Evolutionary conservation across 1,284 basidiomycete species (phyloP), one percentile per base, ranked within the genome.

Genomic region (Coniferiporia weirii): DNA sequence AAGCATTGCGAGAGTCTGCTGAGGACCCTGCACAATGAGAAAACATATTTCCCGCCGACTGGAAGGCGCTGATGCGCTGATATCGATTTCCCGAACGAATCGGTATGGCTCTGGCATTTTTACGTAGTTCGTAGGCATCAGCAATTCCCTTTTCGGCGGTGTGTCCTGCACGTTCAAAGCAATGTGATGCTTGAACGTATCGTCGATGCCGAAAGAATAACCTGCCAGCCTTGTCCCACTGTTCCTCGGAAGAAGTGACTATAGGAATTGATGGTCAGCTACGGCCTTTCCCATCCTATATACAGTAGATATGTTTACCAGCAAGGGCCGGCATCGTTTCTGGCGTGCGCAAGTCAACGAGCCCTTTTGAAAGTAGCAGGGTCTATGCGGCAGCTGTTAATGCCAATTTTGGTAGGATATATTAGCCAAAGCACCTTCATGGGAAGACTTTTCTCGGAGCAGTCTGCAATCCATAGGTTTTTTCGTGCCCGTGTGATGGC

Each of bases 401-500:
- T 12, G 38, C 12, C 15, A 2, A 40, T 10, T 40, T 40, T 15
- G 17, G 17, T n/a, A 4, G 13, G 17, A 46, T 8, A 20, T n/a
- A 36, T n/a, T 32, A 3, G 60, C 74, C 63, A 56, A 27, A 27
- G 27, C 27, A 86, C 86, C 64, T 77, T 72, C 80, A 88, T 81
- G 0, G 85, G 78, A 52, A 80, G 78, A 6, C 78, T 75, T 53
- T 76, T 81, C 3, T 75, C 71, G 1, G 84, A 87, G 35, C 74
- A 73, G 67, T 89, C 87, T 6, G 79, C 78, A 10, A 89, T 82
- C 83, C 85, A 87, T 1, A 88, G 67, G 50, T 84, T 84, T 62
- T 82, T 83, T 38, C 84, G 75, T 1, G 86, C 85, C 46, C 87
- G 70, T 0, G 87, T 89, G 44, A 88, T 77, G 0, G 85, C 87